A percentile compares a stretch with the other conserved stretches of the same genome.
Conservation (phyloP, 352 stramenopile genomes). For the Phytophthora hibernalis region DNA sequence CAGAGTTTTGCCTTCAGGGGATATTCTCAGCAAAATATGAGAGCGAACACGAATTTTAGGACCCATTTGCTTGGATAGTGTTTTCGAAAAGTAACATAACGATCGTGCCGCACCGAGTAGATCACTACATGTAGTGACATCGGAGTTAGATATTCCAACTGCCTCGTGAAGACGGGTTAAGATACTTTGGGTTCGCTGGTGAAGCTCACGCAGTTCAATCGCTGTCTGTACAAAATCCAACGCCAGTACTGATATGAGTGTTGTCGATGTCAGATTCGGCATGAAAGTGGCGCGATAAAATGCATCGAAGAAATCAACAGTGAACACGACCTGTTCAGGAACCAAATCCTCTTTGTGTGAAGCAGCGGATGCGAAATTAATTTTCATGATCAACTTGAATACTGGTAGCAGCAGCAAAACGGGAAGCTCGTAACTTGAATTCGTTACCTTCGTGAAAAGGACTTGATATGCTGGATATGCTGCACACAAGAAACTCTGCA, state of each 20-base stretch:
- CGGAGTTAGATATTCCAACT: background rate
- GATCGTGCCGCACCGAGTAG: background rate
- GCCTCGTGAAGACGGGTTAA: background rate
- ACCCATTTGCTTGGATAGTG: background rate
- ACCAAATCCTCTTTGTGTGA: conserved; percentile 6
- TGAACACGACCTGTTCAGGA: conserved; percentile 1
- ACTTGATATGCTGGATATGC: conserved; percentile 5
- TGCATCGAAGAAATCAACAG: conserved; percentile 13
- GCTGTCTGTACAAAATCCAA: conserved; percentile 2
- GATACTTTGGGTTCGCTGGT: background rate
- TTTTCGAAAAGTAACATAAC: background rate
- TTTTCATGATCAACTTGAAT: conserved; percentile 3
- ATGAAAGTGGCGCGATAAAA: conserved; percentile 11
- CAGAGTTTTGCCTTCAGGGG: background rate
- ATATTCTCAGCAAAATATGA: background rate
- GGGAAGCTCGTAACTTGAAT: conserved; percentile 5
- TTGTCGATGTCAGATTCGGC: background rate
- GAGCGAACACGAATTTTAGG: background rate
- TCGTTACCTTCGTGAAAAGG: background rate
- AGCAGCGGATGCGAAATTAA: background rate
- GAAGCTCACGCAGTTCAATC: conserved; percentile 1
- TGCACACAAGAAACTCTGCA: background rate
- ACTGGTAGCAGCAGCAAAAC: conserved; percentile 3
- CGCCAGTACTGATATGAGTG: background rate
- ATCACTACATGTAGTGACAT: background rate